phyloP scores from a whole-genome alignment of 2,329 filamentous ascomycete genomes.

The Phyllosticta citriasiana region DNA sequence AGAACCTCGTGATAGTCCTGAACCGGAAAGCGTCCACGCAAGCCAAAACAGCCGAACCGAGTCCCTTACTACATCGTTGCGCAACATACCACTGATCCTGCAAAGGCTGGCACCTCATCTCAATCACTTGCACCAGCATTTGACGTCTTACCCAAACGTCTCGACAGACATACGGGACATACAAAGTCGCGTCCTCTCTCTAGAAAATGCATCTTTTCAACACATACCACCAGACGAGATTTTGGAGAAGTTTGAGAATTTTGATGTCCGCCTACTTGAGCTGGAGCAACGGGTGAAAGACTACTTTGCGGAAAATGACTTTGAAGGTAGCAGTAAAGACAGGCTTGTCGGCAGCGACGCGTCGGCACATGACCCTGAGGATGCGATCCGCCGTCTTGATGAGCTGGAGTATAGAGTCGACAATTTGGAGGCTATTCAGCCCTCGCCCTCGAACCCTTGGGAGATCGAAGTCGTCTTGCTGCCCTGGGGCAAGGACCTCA shows the following conservation, averaged over 20 bases:
- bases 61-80: neutral
- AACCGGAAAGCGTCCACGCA: neutral
- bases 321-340: conserved; percentile 23
- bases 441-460: conserved; percentile 57
- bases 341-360: conserved; percentile 20
- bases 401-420: conserved; percentile 39
- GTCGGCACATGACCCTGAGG: conserved; percentile 21
- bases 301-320: conserved; percentile 14
- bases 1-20: neutral
- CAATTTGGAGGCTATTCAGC: conserved; percentile 50
- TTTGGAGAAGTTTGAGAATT: conserved; percentile 54
- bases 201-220: conserved; percentile 63
- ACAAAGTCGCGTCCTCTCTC: conserved; percentile 53
- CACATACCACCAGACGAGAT: conserved; percentile 58
- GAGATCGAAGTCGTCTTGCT: conserved; percentile 67
- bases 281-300: conserved; percentile 48
- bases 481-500: conserved; percentile 52
- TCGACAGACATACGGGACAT: conserved; percentile 48
- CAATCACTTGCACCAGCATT: conserved; percentile 24
- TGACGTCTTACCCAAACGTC: conserved; percentile 29
- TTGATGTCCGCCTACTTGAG: conserved; percentile 59
- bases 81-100: conserved; percentile 10
- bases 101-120: conserved; percentile 25
- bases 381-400: conserved; percentile 35
- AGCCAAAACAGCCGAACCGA: neutral